Conservation (phyloP, 495 filamentous ascomycete species). For the Xylaria longipes region DNA sequence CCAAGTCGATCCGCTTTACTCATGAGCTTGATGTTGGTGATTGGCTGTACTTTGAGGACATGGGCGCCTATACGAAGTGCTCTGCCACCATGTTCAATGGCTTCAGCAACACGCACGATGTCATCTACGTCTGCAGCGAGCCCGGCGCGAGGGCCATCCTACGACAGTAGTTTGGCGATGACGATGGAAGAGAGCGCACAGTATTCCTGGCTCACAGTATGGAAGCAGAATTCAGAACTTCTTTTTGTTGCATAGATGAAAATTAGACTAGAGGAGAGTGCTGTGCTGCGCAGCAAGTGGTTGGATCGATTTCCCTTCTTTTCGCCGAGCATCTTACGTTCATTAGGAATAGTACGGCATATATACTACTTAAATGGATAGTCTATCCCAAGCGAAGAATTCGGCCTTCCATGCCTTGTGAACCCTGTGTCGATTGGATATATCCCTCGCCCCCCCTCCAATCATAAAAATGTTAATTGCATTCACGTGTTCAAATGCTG, state of each 20-base stretch:
- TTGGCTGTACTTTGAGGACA: slow-evolving; percentile 98
- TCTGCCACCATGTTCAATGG: slow-evolving; percentile 98
- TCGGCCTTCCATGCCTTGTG: not conserved
- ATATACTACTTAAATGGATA: slow-evolving; percentile 10
- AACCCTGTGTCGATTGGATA: not conserved
- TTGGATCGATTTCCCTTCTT: slow-evolving; percentile 7
- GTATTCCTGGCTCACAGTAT: not conserved
- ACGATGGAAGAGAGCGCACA: not conserved
- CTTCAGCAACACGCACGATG: slow-evolving; percentile 90
- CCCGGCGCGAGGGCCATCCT: slow-evolving; percentile 81
- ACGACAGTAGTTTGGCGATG: slow-evolving; percentile 35
- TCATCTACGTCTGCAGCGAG: slow-evolving; percentile 94
- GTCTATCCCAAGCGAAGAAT: not conserved
- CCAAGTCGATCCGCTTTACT: slow-evolving; percentile 73
- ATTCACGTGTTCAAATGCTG: not conserved
- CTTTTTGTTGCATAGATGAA: slow-evolving; percentile 2
- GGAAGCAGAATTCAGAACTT: not conserved
- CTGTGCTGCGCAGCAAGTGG: not conserved
- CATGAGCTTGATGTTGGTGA: slow-evolving; percentile 85
- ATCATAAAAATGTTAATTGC: not conserved
- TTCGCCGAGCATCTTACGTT: not conserved
- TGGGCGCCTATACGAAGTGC: slow-evolving; percentile 98
- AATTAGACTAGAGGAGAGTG: slow-evolving; percentile 24
- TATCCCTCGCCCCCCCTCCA: not conserved
- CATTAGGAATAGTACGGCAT: slow-evolving; percentile 1